Evolutionary conservation across 805 yeast species (phyloP).

Genomic region (Maudiozyma barnettii): DNA sequence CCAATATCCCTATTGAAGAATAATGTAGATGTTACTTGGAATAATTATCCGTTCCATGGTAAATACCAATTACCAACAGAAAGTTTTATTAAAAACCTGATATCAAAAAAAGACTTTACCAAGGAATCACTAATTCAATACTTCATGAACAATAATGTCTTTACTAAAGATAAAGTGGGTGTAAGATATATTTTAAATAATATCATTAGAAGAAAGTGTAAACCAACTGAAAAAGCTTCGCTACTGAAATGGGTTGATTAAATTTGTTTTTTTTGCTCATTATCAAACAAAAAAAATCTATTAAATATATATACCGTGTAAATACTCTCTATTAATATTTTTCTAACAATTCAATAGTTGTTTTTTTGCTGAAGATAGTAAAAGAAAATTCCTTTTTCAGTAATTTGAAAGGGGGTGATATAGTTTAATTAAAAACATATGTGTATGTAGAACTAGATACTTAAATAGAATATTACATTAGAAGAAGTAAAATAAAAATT

Average conservation of each 20-base stretch:
- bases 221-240: not conserved
- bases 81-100: conserved; percentile 49
- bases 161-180: conserved; percentile 22
- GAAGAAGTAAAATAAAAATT: not conserved
- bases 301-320: too few species aligned
- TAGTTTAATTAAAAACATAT: too few species aligned
- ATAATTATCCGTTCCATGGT: conserved; percentile 33
- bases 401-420: too few species aligned
- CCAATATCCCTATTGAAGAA: conserved; percentile 25
- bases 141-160: conserved; percentile 32
- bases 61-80: conserved; percentile 73
- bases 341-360: too few species aligned
- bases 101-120: conserved; percentile 47
- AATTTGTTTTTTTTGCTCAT: not conserved
- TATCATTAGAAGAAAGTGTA: conserved; percentile 8
- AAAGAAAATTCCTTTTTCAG: too few species aligned
- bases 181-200: conserved; percentile 13
- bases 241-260: conserved; percentile 3
- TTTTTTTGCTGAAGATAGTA: too few species aligned
- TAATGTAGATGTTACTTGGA: conserved; percentile 31
- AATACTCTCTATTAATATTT: too few species aligned
- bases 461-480: not conserved
- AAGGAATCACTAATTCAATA: conserved; percentile 56
- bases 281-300: not conserved
- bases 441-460: too few species aligned